Percentiles rank a stretch among this genome's conserved stretches.
phyloP scores from a whole-genome alignment of 441 rosid genomes.

The Bruguiera hainesii region DNA sequence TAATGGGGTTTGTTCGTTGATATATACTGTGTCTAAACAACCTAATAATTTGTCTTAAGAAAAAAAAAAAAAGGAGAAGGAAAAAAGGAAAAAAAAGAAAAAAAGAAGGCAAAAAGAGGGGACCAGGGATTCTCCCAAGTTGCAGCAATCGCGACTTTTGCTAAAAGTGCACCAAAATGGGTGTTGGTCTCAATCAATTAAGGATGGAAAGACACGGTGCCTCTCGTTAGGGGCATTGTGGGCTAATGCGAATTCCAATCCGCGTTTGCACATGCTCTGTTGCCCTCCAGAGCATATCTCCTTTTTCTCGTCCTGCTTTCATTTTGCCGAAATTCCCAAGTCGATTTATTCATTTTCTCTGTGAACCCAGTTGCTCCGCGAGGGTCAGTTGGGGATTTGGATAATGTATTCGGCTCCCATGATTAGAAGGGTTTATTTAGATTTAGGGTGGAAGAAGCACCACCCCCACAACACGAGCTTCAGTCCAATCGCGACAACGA shows the following conservation, averaged over 20 bases:
- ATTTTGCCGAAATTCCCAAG: neutral
- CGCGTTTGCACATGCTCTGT: slow-evolving; percentile 24
- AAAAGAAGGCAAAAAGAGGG: neutral
- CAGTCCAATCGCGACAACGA: too few relatives aligned
- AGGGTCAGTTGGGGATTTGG: neutral
- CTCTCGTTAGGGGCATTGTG: slow-evolving; percentile 18
- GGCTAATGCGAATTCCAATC: slow-evolving; percentile 6
- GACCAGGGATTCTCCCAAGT: neutral
- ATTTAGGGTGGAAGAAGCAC: too few relatives aligned
- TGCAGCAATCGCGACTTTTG: slow-evolving; percentile 16
- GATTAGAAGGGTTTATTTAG: neutral
- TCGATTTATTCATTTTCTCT: neutral
- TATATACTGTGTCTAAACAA: too few relatives aligned
- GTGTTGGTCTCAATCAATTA: slow-evolving; percentile 28
- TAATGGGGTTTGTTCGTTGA: too few relatives aligned
- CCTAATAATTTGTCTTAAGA: neutral
- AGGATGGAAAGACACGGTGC: slow-evolving; percentile 17
- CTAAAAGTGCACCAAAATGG: slow-evolving; percentile 20
- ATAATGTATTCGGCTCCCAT: neutral
- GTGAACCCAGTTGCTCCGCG: neutral
- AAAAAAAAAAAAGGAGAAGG: neutral
- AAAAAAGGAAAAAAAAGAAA: neutral
- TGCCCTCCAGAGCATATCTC: neutral
- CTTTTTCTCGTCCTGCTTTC: slow-evolving; percentile 1
- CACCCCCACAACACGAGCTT: too few relatives aligned